Conservation (phyloP, 2,329 filamentous ascomycete genomes). For the Capronia americana region DNA sequence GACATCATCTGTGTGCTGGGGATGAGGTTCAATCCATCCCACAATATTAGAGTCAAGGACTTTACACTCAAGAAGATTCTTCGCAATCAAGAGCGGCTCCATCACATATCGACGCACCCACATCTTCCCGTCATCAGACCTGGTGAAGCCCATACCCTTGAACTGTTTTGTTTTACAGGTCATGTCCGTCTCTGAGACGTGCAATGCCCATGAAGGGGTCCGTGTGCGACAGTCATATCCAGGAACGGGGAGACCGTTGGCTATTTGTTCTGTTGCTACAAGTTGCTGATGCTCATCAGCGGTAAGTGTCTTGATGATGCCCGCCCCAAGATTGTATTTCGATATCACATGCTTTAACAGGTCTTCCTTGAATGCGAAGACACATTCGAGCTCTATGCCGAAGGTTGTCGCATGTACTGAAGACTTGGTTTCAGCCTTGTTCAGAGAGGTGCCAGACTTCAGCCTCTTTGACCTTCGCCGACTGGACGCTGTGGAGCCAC, state of each 20-base stretch:
- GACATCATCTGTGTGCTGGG: neutral
- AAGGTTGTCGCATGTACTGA: conserved; percentile 23
- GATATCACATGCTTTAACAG: conserved; percentile 20
- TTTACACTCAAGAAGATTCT: conserved; percentile 15
- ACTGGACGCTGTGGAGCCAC: neutral
- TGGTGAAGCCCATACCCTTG: conserved; percentile 17
- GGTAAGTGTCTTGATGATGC: conserved; percentile 22
- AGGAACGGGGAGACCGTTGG: conserved; percentile 10
- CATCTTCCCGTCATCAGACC: conserved; percentile 5
- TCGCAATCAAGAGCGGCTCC: conserved; percentile 33
- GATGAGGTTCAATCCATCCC: conserved; percentile 25
- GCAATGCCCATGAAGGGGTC: conserved; percentile 32
- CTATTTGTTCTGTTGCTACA: conserved; percentile 6
- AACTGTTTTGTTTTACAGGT: conserved; percentile 9
- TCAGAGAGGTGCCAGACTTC: neutral
- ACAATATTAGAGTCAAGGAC: conserved; percentile 26
- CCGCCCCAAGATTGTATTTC: conserved; percentile 22
- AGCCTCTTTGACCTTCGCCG: neutral
- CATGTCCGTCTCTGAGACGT: conserved; percentile 27
- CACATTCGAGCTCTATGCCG: conserved; percentile 35
- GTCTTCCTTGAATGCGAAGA: conserved; percentile 32
- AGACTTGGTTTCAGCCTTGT: neutral
- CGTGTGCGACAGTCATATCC: conserved; percentile 20
- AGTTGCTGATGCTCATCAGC: conserved; percentile 23
- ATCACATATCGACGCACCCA: conserved; percentile 31